phyloP scores from a whole-genome alignment of 2,329 filamentous ascomycete genomes.

The Colletotrichum costaricense region DNA sequence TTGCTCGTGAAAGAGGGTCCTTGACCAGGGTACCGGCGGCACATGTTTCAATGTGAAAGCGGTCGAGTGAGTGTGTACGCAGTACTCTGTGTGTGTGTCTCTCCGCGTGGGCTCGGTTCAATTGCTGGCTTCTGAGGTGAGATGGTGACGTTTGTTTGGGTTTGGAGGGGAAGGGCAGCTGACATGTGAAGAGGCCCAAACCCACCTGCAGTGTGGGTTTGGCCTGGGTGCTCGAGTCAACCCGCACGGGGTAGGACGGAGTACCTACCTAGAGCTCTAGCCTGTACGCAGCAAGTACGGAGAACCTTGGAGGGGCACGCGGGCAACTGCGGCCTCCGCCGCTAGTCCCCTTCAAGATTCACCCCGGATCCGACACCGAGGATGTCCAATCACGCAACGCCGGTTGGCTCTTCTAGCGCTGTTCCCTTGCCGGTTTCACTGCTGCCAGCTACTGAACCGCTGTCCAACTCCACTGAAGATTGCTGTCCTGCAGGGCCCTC shows the following conservation, averaged over 20 bases:
- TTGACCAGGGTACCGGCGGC: slow-evolving; percentile 22
- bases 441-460: slow-evolving; percentile 18
- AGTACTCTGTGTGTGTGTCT: too few species aligned
- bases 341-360: neutral
- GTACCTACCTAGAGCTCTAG: too few species aligned
- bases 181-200: slow-evolving; percentile 34
- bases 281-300: too few species aligned
- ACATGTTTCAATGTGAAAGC: slow-evolving; percentile 33
- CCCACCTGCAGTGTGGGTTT: neutral
- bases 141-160: slow-evolving; percentile 34
- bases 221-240: neutral
- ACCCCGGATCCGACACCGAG: slow-evolving; percentile 12
- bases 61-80: neutral
- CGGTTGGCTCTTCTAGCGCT: slow-evolving; percentile 11
- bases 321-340: slow-evolving; percentile 3
- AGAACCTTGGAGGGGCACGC: slow-evolving; percentile 22
- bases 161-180: slow-evolving; percentile 15
- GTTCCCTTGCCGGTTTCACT: neutral
- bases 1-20: slow-evolving; percentile 14
- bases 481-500: neutral
- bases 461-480: slow-evolving; percentile 22
- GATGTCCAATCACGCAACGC: slow-evolving; percentile 13
- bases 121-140: slow-evolving; percentile 30
- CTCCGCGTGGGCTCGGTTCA: slow-evolving; percentile 31
- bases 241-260: neutral